Percentiles rank a stretch among this genome's conserved stretches.
These are phyloP conservation scores for Ceratobasidium sp. DNA, from an alignment of 1,284 basidiomycete genomes.

Conservation along the genomic window DNA sequence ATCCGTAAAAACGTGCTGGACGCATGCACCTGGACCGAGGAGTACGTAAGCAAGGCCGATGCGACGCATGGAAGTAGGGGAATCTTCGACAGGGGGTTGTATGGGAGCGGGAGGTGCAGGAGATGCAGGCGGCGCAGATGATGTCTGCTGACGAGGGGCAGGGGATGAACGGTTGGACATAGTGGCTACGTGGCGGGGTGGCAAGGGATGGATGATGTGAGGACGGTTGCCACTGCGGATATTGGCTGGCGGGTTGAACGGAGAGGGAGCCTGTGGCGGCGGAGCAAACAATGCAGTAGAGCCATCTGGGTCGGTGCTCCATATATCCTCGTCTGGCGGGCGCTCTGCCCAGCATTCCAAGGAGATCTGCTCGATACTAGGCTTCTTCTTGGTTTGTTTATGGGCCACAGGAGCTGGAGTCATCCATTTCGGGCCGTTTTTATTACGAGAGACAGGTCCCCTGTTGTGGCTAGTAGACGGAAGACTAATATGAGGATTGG, in stretches of 20 bases:
- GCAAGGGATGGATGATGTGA: neutral
- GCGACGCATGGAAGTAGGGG: conserved; percentile 24
- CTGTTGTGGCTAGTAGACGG: neutral
- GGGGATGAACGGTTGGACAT: neutral
- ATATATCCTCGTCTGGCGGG: neutral
- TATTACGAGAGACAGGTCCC: neutral
- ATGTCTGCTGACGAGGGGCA: neutral
- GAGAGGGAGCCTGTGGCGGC: neutral
- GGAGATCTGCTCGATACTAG: neutral
- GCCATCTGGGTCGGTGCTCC: neutral
- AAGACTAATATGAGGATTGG: neutral
- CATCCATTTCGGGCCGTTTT: no score
- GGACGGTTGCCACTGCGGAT: neutral
- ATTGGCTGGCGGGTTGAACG: neutral
- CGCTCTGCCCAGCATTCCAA: conserved; percentile 3
- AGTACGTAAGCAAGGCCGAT: conserved; percentile 17
- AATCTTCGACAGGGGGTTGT: conserved; percentile 30
- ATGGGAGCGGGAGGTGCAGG: neutral
- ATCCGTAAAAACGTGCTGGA: conserved; percentile 36
- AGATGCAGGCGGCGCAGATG: neutral
- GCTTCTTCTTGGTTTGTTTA: neutral
- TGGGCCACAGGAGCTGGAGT: no score
- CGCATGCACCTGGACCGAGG: conserved; percentile 29
- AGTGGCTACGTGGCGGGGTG: neutral
- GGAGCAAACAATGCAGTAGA: neutral